Percentiles rank a stretch among this genome's conserved stretches.
These are phyloP conservation scores for Rusavskia elegans DNA, from an alignment of 495 filamentous ascomycete genomes.

Conservation along the genomic window DNA sequence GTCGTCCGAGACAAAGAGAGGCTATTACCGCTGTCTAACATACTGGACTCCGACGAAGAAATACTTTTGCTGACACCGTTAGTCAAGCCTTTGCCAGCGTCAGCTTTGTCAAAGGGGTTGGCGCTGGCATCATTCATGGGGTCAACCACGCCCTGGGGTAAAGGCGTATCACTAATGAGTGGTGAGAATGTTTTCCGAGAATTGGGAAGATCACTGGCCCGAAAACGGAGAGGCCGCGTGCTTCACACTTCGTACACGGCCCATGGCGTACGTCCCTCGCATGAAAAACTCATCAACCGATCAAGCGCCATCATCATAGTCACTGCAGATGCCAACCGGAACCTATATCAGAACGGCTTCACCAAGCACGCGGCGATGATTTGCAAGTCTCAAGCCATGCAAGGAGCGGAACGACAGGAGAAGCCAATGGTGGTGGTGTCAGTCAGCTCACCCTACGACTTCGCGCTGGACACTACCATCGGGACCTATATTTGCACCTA, in stretches of 20 bases:
- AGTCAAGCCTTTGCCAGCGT: conserved; percentile 73
- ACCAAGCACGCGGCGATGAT: conserved; percentile 91
- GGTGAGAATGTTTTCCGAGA: conserved; percentile 80
- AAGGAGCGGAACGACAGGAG: conserved; percentile 37
- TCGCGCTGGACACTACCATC: conserved; percentile 77
- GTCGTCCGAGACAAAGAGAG: conserved; percentile 71
- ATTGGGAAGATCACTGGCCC: conserved; percentile 62
- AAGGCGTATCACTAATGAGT: conserved; percentile 56
- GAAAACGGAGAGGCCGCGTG: conserved; percentile 65
- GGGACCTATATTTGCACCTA: conserved; percentile 86
- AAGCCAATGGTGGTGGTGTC: conserved; percentile 70
- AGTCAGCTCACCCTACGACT: conserved; percentile 85
- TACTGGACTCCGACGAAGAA: conserved; percentile 68
- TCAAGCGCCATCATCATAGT: conserved; percentile 74
- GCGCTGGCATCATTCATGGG: conserved; percentile 12
- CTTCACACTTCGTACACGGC: conserved; percentile 85
- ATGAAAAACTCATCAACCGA: conserved; percentile 77
- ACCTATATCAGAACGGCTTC: conserved; percentile 80
- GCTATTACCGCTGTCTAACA: conserved; percentile 59
- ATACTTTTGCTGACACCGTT: conserved; percentile 68
- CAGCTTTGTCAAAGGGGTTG: conserved; percentile 32
- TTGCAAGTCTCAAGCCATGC: conserved; percentile 52
- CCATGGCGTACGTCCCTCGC: conserved; percentile 73
- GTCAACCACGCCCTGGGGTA: conserved; percentile 31
- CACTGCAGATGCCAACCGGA: conserved; percentile 79